A percentile compares a stretch with the other conserved stretches of the same genome.
phyloP scores from a whole-genome alignment of 164 flowering plant species.

The Vitis rotundifolia region DNA sequence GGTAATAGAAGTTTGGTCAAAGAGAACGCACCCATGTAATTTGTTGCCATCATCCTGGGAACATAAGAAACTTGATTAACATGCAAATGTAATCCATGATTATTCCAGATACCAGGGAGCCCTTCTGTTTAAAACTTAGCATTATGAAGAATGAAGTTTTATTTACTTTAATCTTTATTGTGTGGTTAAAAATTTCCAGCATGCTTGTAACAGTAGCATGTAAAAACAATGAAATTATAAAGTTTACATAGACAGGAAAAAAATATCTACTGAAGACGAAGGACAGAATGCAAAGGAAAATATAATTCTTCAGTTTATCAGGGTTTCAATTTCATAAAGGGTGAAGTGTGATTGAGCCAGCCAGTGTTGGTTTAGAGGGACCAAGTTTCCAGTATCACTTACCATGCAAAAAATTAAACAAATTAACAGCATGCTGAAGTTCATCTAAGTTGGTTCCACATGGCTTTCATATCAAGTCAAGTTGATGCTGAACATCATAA shows the following conservation, averaged over 20 bases:
- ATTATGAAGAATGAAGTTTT: background rate
- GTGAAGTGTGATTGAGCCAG: background rate
- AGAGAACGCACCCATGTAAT: slow-evolving; percentile 84
- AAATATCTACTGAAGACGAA: background rate
- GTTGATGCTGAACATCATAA: background rate
- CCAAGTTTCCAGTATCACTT: background rate
- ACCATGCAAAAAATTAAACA: background rate
- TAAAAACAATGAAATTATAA: too few relatives aligned
- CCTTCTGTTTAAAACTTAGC: background rate
- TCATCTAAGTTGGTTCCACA: background rate
- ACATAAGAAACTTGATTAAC: background rate
- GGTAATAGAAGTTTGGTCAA: slow-evolving; percentile 77
- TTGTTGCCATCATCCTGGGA: slow-evolving; percentile 85
- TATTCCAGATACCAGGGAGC: background rate
- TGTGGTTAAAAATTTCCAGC: too few relatives aligned
- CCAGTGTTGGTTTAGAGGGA: background rate
- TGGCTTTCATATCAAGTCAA: background rate
- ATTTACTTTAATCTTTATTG: background rate
- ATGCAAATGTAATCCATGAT: background rate
- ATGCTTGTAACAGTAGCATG: too few relatives aligned
- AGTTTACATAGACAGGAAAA: too few relatives aligned
- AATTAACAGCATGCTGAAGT: background rate
- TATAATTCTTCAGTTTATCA: too few relatives aligned
- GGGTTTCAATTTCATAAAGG: too few relatives aligned
- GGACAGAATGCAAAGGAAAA: background rate